Evolutionary conservation across 2,329 filamentous ascomycete genomes (phyloP).

Genomic region (Cordyceps farinosa): DNA sequence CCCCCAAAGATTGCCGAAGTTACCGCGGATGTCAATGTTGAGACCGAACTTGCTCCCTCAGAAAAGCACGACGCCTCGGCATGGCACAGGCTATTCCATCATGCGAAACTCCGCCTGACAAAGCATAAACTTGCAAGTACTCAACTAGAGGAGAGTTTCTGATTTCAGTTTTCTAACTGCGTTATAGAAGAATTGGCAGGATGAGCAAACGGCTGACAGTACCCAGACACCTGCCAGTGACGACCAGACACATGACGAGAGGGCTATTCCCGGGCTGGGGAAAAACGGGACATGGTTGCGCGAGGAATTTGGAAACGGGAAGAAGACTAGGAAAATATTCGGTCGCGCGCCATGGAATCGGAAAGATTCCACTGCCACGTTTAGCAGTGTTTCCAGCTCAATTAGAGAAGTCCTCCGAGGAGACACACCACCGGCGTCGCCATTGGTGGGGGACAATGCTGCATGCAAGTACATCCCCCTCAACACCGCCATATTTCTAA

Average conservation of each 20-base stretch:
- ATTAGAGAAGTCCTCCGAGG: constrained; percentile 38
- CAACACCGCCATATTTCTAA: not conserved
- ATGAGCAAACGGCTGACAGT: not conserved
- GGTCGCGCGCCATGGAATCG: constrained; percentile 39
- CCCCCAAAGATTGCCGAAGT: not conserved
- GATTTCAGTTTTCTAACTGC: not conserved
- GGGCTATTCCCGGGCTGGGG: constrained; percentile 8
- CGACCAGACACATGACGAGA: not conserved
- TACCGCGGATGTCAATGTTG: not conserved
- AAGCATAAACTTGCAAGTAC: constrained; percentile 7
- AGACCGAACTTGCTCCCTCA: not conserved
- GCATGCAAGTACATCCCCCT: not conserved
- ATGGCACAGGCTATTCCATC: constrained; percentile 5
- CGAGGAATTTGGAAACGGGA: constrained; percentile 29
- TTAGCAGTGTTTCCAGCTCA: constrained; percentile 40
- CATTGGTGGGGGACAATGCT: constrained; percentile 22
- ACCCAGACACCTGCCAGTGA: not conserved
- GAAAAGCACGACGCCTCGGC: not conserved
- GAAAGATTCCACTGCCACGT: constrained; percentile 37
- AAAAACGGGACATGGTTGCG: constrained; percentile 29
- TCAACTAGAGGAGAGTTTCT: no score
- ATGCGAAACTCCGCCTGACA: not conserved
- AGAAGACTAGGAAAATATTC: constrained; percentile 37
- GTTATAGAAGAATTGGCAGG: not conserved
- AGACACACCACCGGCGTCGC: constrained; percentile 32